Evolutionary conservation across 345 rosid genomes (phyloP).

Genomic region (Salix dunnii): DNA sequence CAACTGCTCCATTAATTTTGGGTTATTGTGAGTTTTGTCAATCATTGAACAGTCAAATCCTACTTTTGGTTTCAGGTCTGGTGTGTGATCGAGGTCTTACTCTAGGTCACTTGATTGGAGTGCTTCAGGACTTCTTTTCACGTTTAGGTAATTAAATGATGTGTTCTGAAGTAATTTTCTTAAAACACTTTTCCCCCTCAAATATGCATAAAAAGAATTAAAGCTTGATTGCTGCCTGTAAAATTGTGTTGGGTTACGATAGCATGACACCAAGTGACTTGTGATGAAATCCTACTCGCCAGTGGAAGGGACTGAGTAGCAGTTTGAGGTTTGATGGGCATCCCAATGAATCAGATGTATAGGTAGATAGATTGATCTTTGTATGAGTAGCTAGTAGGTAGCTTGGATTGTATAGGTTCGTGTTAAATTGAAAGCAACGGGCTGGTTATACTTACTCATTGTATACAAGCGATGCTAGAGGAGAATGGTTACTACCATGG

Average conservation of each 20-base stretch:
- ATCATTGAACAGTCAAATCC: not conserved
- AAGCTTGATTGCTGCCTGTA: not conserved
- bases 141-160: conserved; percentile 55
- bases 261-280: not conserved
- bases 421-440: not conserved
- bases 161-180: not conserved
- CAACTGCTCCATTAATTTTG: not conserved
- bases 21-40: not conserved
- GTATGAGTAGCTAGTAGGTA: not conserved
- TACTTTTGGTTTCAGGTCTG: conserved; percentile 55
- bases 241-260: not conserved
- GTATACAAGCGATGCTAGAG: not conserved
- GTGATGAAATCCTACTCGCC: not conserved
- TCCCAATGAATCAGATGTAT: not conserved
- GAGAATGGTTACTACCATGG: not conserved
- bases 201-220: not conserved
- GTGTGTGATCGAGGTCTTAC: conserved; percentile 93
- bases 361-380: not conserved
- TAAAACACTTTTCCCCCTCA: not conserved
- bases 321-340: not conserved
- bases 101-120: conserved; percentile 86
- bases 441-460: not conserved
- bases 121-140: conserved; percentile 79
- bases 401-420: not conserved
- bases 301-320: not conserved